These are phyloP conservation scores for Claviceps digitariae DNA, from an alignment of 2,329 filamentous ascomycete genomes.

Conservation along the genomic window DNA sequence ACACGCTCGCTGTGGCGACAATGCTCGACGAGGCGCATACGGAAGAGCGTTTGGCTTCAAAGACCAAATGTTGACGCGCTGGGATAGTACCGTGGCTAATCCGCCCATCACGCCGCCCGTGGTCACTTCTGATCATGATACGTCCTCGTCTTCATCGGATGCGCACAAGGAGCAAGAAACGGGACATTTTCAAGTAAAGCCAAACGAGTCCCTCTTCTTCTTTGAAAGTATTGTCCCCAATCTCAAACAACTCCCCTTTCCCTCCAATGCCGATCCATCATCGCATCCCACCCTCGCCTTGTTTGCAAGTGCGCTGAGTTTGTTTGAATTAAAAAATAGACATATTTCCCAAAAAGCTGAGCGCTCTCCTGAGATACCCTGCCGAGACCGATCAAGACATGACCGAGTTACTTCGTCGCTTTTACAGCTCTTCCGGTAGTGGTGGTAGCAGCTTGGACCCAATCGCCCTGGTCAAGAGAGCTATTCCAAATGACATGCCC, in stretches of 20 bases:
- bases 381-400: constrained; percentile 37
- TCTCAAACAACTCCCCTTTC: neutral
- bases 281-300: neutral
- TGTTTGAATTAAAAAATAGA: constrained; percentile 39
- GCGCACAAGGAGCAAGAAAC: constrained; percentile 45
- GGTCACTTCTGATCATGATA: constrained; percentile 2
- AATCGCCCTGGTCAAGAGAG: constrained; percentile 41
- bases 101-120: constrained; percentile 2
- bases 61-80: constrained; percentile 1
- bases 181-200: constrained; percentile 65
- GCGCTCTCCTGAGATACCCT: constrained; percentile 29
- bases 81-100: constrained; percentile 12
- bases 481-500: constrained; percentile 46
- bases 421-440: constrained; percentile 36
- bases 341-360: constrained; percentile 68
- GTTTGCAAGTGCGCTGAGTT: neutral
- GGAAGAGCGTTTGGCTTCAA: neutral
- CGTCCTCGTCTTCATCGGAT: constrained; percentile 11
- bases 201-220: constrained; percentile 76
- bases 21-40: neutral
- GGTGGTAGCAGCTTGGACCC: constrained; percentile 36
- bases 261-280: neutral
- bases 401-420: constrained; percentile 34
- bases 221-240: constrained; percentile 57
- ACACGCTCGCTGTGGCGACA: neutral